Percentiles rank a stretch among this genome's conserved stretches.
Evolutionary conservation across 73 alveolate genomes (phyloP).

Genomic region (Paramecium biaurelia): DNA sequence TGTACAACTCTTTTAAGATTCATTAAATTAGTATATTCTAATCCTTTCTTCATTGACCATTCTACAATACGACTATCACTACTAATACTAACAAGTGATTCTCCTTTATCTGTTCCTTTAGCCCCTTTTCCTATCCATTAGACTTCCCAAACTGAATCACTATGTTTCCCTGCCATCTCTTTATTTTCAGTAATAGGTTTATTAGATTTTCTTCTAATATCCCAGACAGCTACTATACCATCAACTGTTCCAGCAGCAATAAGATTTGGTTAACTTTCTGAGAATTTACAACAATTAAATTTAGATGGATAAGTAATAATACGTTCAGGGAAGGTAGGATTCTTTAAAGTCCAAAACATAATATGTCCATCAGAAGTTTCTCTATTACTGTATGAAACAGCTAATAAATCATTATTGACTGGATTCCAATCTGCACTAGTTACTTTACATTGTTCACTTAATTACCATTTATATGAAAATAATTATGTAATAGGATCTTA

Average conservation of each 20-base stretch:
- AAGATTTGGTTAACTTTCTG: slow-evolving; percentile 90
- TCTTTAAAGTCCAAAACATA: slow-evolving; percentile 96
- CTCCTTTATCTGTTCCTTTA: slow-evolving; percentile 85
- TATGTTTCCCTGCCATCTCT: slow-evolving; percentile 94
- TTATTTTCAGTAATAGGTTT: slow-evolving; percentile 93
- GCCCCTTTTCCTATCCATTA: slow-evolving; percentile 94
- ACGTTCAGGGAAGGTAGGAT: slow-evolving; percentile 97
- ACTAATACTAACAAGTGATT: slow-evolving; percentile 81
- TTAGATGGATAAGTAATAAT: slow-evolving; percentile 87
- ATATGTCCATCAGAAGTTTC: slow-evolving; percentile 88
- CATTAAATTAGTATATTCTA: slow-evolving; percentile 94
- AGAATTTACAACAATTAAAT: slow-evolving; percentile 87
- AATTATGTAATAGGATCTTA: slow-evolving; percentile 79
- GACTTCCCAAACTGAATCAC: slow-evolving; percentile 97
- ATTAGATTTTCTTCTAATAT: slow-evolving; percentile 81
- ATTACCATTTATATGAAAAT: slow-evolving; percentile 85
- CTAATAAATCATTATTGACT: slow-evolving; percentile 91
- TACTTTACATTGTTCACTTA: slow-evolving; percentile 81
- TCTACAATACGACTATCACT: slow-evolving; percentile 96
- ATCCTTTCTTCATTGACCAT: slow-evolving; percentile 97
- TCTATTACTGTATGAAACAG: slow-evolving; percentile 94
- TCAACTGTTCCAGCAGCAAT: slow-evolving; percentile 95
- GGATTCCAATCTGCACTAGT: slow-evolving; percentile 95
- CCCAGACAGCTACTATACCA: slow-evolving; percentile 94
- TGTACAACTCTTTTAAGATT: slow-evolving; percentile 89